A percentile compares a stretch with the other conserved stretches of the same genome.
Conservation (phyloP, 768 basidiomycete species). For the Boletales sp. region DNA sequence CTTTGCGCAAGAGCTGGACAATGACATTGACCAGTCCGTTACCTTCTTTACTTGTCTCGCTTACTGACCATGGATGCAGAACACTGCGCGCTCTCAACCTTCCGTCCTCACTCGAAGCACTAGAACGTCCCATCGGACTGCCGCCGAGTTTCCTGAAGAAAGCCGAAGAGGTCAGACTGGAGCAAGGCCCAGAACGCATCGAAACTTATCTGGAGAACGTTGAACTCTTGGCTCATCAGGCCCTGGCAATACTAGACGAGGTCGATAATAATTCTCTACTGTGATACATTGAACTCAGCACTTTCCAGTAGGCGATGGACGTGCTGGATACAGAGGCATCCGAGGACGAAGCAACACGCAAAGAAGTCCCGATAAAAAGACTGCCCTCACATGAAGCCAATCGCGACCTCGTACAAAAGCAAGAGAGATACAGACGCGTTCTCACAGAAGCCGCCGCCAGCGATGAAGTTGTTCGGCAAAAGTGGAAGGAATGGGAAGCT, state of each 20-base stretch:
- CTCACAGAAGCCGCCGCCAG: conserved; percentile 69
- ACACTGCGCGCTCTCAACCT: conserved; percentile 69
- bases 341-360: conserved; percentile 71
- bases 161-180: conserved; percentile 77
- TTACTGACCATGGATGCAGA: conserved; percentile 36
- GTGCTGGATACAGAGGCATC: conserved; percentile 88
- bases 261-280: conserved; percentile 36
- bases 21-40: conserved; percentile 56
- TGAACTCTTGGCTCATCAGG: conserved; percentile 57
- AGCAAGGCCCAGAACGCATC: conserved; percentile 72
- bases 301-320: conserved; percentile 65
- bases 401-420: conserved; percentile 63
- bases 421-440: conserved; percentile 66
- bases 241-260: conserved; percentile 67
- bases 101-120: conserved; percentile 81
- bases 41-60: not conserved
- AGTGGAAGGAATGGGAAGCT: conserved; percentile 88
- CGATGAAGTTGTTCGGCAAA: conserved; percentile 71
- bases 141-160: conserved; percentile 85
- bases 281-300: too few species aligned
- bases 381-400: conserved; percentile 80
- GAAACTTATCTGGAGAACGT: conserved; percentile 72
- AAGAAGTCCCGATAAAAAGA: conserved; percentile 46
- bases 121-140: conserved; percentile 82
- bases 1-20: conserved; percentile 59